Conservation (phyloP, 495 filamentous ascomycete genomes). For the Antarctomyces pellizariae region DNA sequence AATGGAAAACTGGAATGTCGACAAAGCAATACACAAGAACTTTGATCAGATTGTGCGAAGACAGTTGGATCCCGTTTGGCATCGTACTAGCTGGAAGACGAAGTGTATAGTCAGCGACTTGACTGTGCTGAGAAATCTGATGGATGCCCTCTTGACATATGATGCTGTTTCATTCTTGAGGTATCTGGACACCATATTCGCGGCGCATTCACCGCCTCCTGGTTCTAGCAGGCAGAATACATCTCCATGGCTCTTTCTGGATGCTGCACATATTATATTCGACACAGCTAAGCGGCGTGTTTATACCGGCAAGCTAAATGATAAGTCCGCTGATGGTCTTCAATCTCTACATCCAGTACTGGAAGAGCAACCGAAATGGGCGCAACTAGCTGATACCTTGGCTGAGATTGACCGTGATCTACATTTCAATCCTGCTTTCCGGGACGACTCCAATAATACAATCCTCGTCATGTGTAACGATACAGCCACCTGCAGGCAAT, state of each 20-base stretch:
- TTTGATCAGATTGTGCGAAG: conserved; percentile 77
- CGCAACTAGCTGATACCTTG: conserved; percentile 58
- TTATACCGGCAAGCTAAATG: conserved; percentile 38
- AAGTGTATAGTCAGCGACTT: conserved; percentile 82
- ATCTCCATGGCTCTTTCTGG: conserved; percentile 89
- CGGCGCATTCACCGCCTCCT: conserved; percentile 70
- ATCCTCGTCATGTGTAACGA: conserved; percentile 92
- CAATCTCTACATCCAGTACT: conserved; percentile 68
- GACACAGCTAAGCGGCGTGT: conserved; percentile 73
- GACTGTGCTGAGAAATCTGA: conserved; percentile 61
- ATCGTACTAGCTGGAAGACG: conserved; percentile 84
- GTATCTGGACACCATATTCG: conserved; percentile 82
- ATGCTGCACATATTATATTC: conserved; percentile 87
- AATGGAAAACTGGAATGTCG: conserved; percentile 93
- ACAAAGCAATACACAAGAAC: conserved; percentile 78
- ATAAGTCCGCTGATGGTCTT: conserved; percentile 18
- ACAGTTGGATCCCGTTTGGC: conserved; percentile 92
- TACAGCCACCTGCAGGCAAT: conserved; percentile 63
- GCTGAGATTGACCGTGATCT: conserved; percentile 84
- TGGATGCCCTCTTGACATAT: conserved; percentile 65
- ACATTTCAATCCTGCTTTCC: conserved; percentile 50
- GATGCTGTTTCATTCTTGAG: conserved; percentile 83
- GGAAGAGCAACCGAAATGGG: conserved; percentile 92
- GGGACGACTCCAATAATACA: conserved; percentile 75
- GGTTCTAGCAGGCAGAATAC: conserved; percentile 73